phyloP scores from a whole-genome alignment of 805 yeast species.

The Phaffomyces opuntiae region DNA sequence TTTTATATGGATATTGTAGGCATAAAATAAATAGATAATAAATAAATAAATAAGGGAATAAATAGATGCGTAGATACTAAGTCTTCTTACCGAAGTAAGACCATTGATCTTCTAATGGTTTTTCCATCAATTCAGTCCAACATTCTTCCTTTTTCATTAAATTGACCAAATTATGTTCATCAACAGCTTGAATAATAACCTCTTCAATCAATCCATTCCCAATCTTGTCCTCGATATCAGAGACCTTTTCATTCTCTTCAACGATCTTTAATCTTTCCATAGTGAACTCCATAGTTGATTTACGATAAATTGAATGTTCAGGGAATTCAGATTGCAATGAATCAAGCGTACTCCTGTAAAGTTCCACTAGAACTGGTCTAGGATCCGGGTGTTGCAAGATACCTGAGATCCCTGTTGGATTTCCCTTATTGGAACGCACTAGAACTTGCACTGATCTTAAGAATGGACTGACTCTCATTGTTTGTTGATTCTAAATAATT shows the following conservation, averaged over 20 bases:
- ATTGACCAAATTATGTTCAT: constrained; percentile 62
- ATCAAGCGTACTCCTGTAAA: constrained; percentile 63
- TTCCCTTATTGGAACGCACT: constrained; percentile 51
- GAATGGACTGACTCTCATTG: constrained; percentile 28
- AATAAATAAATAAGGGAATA: not conserved
- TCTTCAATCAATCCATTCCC: constrained; percentile 86
- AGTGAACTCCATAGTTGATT: constrained; percentile 67
- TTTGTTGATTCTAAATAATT: too few species aligned
- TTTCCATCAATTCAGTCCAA: constrained; percentile 79
- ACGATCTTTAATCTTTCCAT: constrained; percentile 62
- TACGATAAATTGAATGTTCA: constrained; percentile 63
- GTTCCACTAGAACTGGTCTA: constrained; percentile 64
- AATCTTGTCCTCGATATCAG: constrained; percentile 62
- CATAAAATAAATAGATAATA: not conserved
- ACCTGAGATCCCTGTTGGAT: constrained; percentile 81
- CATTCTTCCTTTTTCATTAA: constrained; percentile 61
- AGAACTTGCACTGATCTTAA: constrained; percentile 38
- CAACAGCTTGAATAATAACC: constrained; percentile 73
- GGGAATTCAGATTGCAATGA: constrained; percentile 60
- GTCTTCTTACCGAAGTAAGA: constrained; percentile 65
- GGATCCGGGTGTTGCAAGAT: constrained; percentile 77
- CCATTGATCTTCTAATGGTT: constrained; percentile 82
- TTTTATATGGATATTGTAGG: not conserved
- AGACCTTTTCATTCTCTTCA: constrained; percentile 51
- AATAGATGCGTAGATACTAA: constrained; percentile 3